Conservation (phyloP, 2,329 filamentous ascomycete species). For the Zymoseptoria tritici region DNA sequence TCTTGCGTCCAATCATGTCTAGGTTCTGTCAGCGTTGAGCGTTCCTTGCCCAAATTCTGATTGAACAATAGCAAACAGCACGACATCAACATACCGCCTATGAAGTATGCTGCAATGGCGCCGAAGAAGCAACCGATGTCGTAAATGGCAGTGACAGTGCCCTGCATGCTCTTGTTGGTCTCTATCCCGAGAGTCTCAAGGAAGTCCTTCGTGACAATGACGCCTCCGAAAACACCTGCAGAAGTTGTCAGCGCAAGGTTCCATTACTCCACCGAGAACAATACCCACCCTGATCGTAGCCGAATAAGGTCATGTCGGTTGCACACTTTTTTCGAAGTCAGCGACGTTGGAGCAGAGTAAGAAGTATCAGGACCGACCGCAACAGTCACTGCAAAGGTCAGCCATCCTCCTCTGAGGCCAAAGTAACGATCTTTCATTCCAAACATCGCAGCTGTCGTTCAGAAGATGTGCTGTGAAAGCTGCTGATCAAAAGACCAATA, state of each 20-base stretch:
- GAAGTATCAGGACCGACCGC: background rate
- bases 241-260: background rate
- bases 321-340: slow-evolving; percentile 4
- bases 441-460: slow-evolving; percentile 8
- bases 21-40: background rate
- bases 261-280: background rate
- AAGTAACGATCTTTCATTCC: slow-evolving; percentile 39
- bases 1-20: slow-evolving; percentile 39
- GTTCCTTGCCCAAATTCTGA: no score
- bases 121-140: slow-evolving; percentile 56
- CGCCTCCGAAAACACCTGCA: slow-evolving; percentile 47
- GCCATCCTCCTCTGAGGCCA: slow-evolving; percentile 47
- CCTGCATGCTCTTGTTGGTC: slow-evolving; percentile 25
- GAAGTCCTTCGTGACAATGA: slow-evolving; percentile 37
- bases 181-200: slow-evolving; percentile 15
- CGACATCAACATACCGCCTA: slow-evolving; percentile 35
- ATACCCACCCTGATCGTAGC: slow-evolving; percentile 17
- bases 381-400: slow-evolving; percentile 50
- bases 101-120: slow-evolving; percentile 41
- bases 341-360: background rate
- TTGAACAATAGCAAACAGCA: background rate
- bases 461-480: background rate
- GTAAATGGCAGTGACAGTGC: slow-evolving; percentile 49
- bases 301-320: slow-evolving; percentile 39
- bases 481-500: background rate